Evolutionary conservation across 192 early-diverging fungal genomes (phyloP).

Genomic region (Coemansia sp.): DNA sequence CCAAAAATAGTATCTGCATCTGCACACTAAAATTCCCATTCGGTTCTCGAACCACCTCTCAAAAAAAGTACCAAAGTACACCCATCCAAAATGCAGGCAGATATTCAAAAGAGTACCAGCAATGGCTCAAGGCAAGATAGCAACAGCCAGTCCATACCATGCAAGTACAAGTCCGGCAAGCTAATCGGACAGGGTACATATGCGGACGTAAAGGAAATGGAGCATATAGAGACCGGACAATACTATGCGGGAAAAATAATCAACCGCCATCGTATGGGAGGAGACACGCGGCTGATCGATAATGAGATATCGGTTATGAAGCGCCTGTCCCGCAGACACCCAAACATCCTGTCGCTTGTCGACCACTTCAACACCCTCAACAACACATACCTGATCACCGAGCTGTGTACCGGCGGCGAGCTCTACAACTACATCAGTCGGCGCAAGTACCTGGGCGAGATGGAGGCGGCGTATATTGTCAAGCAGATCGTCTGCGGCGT

Average conservation of each 20-base stretch:
- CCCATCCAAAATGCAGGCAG: too few relatives aligned
- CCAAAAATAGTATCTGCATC: too few relatives aligned
- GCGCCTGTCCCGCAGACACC: constrained; percentile 64
- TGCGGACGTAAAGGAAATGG: constrained; percentile 49
- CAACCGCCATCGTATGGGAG: constrained; percentile 70
- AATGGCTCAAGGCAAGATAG: too few relatives aligned
- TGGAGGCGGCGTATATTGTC: constrained; percentile 78
- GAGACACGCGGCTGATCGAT: constrained; percentile 63
- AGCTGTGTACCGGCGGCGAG: constrained; percentile 84
- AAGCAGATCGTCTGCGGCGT: constrained; percentile 75
- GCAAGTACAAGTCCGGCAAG: constrained; percentile 45
- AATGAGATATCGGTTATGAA: constrained; percentile 75
- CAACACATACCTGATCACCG: constrained; percentile 77
- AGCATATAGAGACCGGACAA: constrained; percentile 63
- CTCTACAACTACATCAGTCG: constrained; percentile 83
- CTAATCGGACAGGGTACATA: constrained; percentile 46
- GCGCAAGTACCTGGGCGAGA: constrained; percentile 69
- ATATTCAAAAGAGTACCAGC: too few relatives aligned
- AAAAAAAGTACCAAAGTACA: too few relatives aligned
- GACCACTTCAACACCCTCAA: constrained; percentile 81
- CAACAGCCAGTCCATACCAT: constrained; percentile 10
- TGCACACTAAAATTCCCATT: too few relatives aligned
- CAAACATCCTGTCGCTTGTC: constrained; percentile 67
- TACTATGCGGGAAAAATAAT: constrained; percentile 79
- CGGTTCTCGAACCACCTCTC: too few relatives aligned